Evolutionary conservation across 768 basidiomycete species (phyloP).

Genomic region (Cyathus striatus): DNA sequence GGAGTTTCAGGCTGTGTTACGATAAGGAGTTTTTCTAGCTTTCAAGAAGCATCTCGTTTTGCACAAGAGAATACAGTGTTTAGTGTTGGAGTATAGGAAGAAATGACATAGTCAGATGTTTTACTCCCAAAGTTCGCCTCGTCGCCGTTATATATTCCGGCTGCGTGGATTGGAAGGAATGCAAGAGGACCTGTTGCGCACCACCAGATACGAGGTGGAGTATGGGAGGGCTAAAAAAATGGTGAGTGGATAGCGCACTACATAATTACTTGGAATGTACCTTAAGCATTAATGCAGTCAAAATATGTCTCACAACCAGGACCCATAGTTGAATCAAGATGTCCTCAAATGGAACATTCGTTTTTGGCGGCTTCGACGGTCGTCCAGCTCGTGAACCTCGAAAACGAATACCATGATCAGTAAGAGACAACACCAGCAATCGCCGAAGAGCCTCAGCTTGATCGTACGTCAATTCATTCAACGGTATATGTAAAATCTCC

Average conservation of each 20-base stretch:
- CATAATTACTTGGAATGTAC: background rate
- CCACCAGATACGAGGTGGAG: conserved; percentile 13
- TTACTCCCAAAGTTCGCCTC: conserved; percentile 7
- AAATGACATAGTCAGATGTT: conserved; percentile 10
- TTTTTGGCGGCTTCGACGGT: no score
- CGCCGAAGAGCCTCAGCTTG: background rate
- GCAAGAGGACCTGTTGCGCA: conserved; percentile 9
- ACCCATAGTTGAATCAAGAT: conserved; percentile 2
- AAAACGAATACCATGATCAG: background rate
- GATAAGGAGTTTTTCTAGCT: background rate
- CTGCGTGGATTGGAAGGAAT: conserved; percentile 12
- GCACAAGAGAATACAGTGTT: background rate
- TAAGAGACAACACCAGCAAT: background rate
- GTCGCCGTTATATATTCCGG: conserved; percentile 6
- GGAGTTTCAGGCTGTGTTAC: background rate
- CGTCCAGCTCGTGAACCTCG: background rate
- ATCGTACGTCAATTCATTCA: background rate
- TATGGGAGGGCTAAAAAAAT: no score
- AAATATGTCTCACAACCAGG: conserved; percentile 2
- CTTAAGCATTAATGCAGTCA: conserved; percentile 1
- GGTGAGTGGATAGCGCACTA: no score
- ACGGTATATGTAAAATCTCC: background rate
- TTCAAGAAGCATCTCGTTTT: no score
- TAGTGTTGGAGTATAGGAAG: conserved; percentile 3
- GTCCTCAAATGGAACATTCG: background rate